Evolutionary conservation across 352 stramenopile genomes (phyloP).

Genomic region (Pythium aquatile): DNA sequence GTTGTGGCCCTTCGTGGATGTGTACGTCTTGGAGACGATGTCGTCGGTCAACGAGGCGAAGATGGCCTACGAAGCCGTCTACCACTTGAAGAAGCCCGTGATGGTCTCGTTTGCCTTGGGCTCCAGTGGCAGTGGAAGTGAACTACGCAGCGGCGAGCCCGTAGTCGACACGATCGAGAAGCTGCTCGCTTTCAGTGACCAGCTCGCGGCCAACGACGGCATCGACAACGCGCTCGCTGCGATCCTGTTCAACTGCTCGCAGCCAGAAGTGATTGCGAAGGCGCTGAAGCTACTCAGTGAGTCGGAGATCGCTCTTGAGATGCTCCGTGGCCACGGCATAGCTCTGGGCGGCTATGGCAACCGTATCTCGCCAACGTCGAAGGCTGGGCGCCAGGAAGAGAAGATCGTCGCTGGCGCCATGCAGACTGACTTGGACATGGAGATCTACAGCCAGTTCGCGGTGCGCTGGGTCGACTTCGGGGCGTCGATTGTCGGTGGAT

Average conservation of each 20-base stretch:
- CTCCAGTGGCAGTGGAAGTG: conserved; percentile 47
- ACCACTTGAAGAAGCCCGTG: conserved; percentile 58
- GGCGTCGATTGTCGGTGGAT: conserved; percentile 84
- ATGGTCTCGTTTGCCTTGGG: conserved; percentile 86
- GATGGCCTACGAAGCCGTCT: conserved; percentile 79
- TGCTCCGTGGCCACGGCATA: conserved; percentile 37
- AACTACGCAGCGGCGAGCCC: conserved; percentile 79
- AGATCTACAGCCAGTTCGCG: conserved; percentile 76
- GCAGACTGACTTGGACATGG: conserved; percentile 66
- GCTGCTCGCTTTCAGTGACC: conserved; percentile 41
- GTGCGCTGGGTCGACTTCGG: conserved; percentile 67
- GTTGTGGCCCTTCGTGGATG: conserved; percentile 75
- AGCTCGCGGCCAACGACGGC: conserved; percentile 8
- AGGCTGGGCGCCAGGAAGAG: conserved; percentile 57
- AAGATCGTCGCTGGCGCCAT: conserved; percentile 66
- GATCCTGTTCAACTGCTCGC: conserved; percentile 92
- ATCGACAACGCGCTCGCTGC: conserved; percentile 39
- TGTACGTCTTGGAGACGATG: conserved; percentile 89
- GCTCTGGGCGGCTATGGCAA: conserved; percentile 87
- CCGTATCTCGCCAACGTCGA: conserved; percentile 72
- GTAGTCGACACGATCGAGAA: conserved; percentile 49
- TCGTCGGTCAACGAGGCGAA: conserved; percentile 85
- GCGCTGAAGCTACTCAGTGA: conserved; percentile 59
- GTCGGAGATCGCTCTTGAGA: conserved; percentile 26
- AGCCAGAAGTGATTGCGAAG: conserved; percentile 89